These are phyloP conservation scores for Aeschynomene evenia DNA, from an alignment of 306 rosid species.

Conservation along the genomic window DNA sequence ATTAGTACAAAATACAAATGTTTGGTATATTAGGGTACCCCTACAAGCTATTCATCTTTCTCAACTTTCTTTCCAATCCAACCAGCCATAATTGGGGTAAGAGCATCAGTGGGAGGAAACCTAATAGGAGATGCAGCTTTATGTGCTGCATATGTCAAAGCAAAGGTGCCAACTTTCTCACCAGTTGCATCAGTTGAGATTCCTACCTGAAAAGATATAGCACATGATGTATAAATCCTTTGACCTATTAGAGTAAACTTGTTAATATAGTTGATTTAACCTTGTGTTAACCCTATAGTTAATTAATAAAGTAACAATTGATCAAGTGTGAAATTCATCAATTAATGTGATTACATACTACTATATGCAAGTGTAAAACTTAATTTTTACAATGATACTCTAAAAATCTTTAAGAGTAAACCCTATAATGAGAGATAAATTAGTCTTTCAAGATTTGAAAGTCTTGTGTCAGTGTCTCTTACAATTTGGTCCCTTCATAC, in stretches of 20 bases:
- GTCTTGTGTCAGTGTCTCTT: too few species aligned
- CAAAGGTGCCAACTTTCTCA: slow-evolving; percentile 91
- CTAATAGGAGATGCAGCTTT: slow-evolving; percentile 96
- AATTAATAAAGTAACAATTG: not conserved
- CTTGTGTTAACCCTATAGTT: not conserved
- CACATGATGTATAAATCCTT: not conserved
- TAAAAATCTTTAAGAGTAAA: too few species aligned
- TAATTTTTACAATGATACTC: too few species aligned
- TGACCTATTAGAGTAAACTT: too few species aligned
- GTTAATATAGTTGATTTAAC: too few species aligned
- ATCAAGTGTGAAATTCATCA: not conserved
- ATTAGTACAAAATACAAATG: not conserved
- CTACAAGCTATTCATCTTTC: slow-evolving; percentile 44
- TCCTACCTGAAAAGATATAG: slow-evolving; percentile 60
- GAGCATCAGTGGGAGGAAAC: slow-evolving; percentile 96
- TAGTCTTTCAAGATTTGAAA: too few species aligned
- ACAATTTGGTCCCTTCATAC: too few species aligned
- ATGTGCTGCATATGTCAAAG: slow-evolving; percentile 96
- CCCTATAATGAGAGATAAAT: too few species aligned
- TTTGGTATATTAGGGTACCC: not conserved
- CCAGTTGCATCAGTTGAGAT: slow-evolving; percentile 59
- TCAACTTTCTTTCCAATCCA: slow-evolving; percentile 87
- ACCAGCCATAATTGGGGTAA: slow-evolving; percentile 82
- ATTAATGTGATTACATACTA: too few species aligned
- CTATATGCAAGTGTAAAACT: too few species aligned